Base-by-base conservation (phyloP, 192 early-diverging fungal species). In the Entomortierella parvispora region DNA sequence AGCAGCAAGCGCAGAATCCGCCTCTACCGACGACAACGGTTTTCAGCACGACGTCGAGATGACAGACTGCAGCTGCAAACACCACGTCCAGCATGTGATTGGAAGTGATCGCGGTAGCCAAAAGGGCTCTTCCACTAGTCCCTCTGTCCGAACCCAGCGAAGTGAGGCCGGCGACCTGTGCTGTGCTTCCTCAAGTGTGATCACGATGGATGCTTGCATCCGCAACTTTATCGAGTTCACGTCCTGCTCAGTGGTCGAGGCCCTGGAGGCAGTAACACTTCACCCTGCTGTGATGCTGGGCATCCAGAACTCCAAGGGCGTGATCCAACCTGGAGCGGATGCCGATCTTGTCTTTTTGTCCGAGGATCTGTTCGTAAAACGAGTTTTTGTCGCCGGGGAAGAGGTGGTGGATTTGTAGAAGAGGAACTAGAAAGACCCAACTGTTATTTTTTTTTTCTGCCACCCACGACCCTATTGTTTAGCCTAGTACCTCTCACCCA, bases 221-320 rank as follows among this genome's bases (percentile, higher is more conserved):
- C 83, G 86, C 58, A 95, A 95, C 63, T 93, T 95, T 76, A 84
- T 85, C 65, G 69, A 87, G 61, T 95, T 93, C 65, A 93, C 93
- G 8, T 88, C 87, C 9, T 93, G 91, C 47, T 86, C 89, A 17
- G 57, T 89, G 33, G 82, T 93, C 22, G 92, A 95, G 68, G 93
- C 92, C 10, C 79, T 95, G 47, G 92, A 94, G 56, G 89, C 91
- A 10, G 93, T 91, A 8, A 94, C 93, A 0, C 62, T 94, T n/a
- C 89, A 92, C 49, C 92, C 93, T 1, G 93, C 93, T 0, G 82
- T 86, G 61, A 77, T 89, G 42, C 79, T 95, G 22, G 93, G 93
- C n/a, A 92, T 95, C 33, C 69, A 87, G 12, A 64, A 88, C 53
- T 68, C 69, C 28, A 95, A 93, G 76, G 93, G 93, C 20, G 90